phyloP scores from a whole-genome alignment of 1,139 yeast species.

The Saccharomyces hybrid region DNA sequence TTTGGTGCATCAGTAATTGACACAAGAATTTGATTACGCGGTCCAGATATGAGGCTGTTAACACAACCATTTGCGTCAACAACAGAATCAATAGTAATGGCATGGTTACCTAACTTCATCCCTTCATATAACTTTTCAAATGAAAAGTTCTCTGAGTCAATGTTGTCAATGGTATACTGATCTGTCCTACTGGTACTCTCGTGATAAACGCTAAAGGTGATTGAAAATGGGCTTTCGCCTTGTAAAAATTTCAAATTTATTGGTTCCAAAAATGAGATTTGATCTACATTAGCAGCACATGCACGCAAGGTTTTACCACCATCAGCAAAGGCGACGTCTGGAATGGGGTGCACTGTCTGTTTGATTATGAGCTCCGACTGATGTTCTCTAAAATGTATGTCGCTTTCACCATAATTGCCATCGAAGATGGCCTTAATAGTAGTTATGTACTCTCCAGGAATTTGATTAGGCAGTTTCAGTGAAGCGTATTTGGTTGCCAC shows the following conservation, averaged over 20 bases:
- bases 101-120: conserved; percentile 48
- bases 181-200: conserved; percentile 45
- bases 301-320: conserved; percentile 44
- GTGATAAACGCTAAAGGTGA: conserved; percentile 48
- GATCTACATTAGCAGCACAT: conserved; percentile 48
- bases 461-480: conserved; percentile 35
- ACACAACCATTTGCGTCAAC: conserved; percentile 68
- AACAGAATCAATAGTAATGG: conserved; percentile 49
- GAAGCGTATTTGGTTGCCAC: conserved; percentile 47
- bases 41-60: conserved; percentile 35
- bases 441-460: conserved; percentile 56
- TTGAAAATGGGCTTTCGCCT: conserved; percentile 61
- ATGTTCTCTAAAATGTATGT: conserved; percentile 31
- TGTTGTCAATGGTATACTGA: conserved; percentile 32
- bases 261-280: conserved; percentile 36
- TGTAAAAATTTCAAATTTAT: conserved; percentile 43
- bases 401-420: conserved; percentile 48
- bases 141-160: conserved; percentile 32
- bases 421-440: conserved; percentile 60
- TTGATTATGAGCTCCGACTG: conserved; percentile 40
- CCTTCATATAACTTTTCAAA: conserved; percentile 38
- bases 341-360: conserved; percentile 57
- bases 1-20: conserved; percentile 73
- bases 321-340: conserved; percentile 46
- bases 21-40: conserved; percentile 36